Evolutionary conservation across 371 early-diverging fungal species (phyloP).

Genomic region (Mucor irregularis): DNA sequence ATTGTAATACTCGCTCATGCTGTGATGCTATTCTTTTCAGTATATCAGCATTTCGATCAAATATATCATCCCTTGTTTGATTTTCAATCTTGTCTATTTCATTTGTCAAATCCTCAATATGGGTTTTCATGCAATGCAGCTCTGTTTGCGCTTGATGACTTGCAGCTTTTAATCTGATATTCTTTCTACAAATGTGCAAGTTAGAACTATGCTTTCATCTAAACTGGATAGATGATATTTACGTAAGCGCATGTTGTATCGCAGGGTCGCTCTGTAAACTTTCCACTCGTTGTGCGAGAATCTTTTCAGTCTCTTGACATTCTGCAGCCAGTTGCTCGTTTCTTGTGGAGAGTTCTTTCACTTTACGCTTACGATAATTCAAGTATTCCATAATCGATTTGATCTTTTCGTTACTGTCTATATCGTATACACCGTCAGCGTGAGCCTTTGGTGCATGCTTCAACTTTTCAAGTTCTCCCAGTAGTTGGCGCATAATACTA

Average conservation of each 20-base stretch:
- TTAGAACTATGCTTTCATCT: background rate
- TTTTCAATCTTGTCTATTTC: background rate
- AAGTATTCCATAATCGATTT: no score
- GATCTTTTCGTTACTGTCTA: no score
- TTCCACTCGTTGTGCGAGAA: constrained; percentile 1
- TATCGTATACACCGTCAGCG: no score
- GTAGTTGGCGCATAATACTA: no score
- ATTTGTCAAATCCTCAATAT: background rate
- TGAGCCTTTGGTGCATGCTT: no score
- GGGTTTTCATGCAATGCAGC: background rate
- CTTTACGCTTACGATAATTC: no score
- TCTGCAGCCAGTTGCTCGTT: constrained; percentile 1
- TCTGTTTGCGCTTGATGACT: constrained; percentile 18
- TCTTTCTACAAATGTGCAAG: constrained; percentile 21
- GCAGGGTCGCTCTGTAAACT: constrained; percentile 3
- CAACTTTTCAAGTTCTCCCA: no score
- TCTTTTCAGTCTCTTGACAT: constrained; percentile 1
- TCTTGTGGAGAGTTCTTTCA: no score
- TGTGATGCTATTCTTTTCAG: background rate
- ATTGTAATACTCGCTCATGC: background rate
- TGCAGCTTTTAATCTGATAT: constrained; percentile 15
- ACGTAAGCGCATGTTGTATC: constrained; percentile 9
- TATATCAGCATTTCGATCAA: background rate
- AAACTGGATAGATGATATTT: background rate
- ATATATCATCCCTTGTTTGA: background rate